Evolutionary conservation across 2,329 filamentous ascomycete species (phyloP).

Genomic region (Pseudohalonectria lignicola): DNA sequence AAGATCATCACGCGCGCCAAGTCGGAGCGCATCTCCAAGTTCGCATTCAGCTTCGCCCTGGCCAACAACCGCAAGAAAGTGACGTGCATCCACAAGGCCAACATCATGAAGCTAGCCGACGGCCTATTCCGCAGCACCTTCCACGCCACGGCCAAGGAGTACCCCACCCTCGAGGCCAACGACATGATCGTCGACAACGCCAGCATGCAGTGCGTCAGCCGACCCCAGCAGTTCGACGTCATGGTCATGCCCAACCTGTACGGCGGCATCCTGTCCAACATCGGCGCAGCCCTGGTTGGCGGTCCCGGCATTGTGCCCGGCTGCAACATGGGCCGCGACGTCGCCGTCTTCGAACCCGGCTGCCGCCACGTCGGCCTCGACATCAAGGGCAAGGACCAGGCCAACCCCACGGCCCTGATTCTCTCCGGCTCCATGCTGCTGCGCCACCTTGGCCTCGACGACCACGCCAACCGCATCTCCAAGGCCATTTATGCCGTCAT

Average conservation of each 20-base stretch:
- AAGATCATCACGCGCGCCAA: conserved; percentile 99
- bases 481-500: conserved; percentile 73
- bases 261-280: conserved; percentile 97
- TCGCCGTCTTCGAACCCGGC: conserved; percentile 96
- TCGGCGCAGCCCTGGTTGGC: conserved; percentile 91
- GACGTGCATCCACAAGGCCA: conserved; percentile 99
- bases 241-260: conserved; percentile 99
- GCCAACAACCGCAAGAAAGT: conserved; percentile 99
- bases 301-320: conserved; percentile 94
- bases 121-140: conserved; percentile 98
- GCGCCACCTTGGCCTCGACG: conserved; percentile 91
- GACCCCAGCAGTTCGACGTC: conserved; percentile 97
- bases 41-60: conserved; percentile 93
- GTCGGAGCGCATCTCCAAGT: conserved; percentile 98
- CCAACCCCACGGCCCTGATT: conserved; percentile 92
- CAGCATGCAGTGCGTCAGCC: conserved; percentile 96
- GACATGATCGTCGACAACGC: conserved; percentile 99
- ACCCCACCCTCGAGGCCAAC: conserved; percentile 88
- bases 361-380: conserved; percentile 99
- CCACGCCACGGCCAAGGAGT: conserved; percentile 86
- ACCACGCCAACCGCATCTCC: conserved; percentile 97
- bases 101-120: conserved; percentile 99
- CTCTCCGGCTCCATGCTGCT: conserved; percentile 95
- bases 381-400: conserved; percentile 99
- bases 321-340: conserved; percentile 98